Evolutionary conservation across 495 filamentous ascomycete genomes (phyloP).

Genomic region (Aspergillus hancockii): DNA sequence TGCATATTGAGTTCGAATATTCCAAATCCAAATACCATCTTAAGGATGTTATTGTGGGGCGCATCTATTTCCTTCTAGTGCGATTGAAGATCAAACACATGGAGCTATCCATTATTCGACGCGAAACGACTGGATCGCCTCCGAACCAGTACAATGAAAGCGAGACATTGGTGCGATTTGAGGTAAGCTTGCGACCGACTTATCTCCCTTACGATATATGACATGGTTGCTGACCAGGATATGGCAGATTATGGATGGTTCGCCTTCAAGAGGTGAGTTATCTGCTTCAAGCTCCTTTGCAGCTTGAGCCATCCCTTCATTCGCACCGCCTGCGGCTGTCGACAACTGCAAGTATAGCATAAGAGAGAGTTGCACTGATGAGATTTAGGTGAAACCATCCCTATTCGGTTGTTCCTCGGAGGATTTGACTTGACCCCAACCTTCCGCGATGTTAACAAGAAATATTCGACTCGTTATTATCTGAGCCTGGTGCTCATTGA

Average conservation of each 20-base stretch:
- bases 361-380: conserved; percentile 24
- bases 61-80: conserved; percentile 98
- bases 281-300: background rate
- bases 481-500: conserved; percentile 95
- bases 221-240: background rate
- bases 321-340: background rate
- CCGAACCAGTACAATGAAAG: conserved; percentile 99
- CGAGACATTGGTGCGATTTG: conserved; percentile 96
- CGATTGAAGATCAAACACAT: conserved; percentile 99
- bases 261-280: conserved; percentile 77
- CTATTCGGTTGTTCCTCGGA: conserved; percentile 95
- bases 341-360: background rate
- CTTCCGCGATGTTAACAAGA: conserved; percentile 99
- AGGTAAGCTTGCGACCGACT: conserved; percentile 57
- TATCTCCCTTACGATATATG: background rate
- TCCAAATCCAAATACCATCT: conserved; percentile 98
- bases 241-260: conserved; percentile 94
- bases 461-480: conserved; percentile 98
- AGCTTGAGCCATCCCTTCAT: background rate
- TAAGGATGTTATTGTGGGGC: conserved; percentile 98
- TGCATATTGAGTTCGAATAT: conserved; percentile 99
- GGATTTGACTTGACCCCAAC: conserved; percentile 98
- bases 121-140: conserved; percentile 95
- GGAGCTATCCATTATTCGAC: conserved; percentile 96
- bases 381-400: conserved; percentile 84